Conservation (phyloP, 2,329 filamentous ascomycete species). For the Nemania bipapillata region DNA sequence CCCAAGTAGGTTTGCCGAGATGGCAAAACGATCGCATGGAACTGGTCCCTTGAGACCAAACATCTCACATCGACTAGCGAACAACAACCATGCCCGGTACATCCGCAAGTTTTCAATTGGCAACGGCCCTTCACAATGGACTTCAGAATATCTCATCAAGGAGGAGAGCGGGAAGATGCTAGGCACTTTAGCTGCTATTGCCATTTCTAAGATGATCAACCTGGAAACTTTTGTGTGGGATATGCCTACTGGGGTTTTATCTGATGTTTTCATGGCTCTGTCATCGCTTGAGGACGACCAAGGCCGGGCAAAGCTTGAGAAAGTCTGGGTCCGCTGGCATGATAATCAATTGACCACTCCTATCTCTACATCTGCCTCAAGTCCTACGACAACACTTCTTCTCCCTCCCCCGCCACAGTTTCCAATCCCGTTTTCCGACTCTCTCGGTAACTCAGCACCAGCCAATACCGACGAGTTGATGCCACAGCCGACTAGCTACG, state of each 20-base stretch:
- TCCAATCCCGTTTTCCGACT: conserved; percentile 42
- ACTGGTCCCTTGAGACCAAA: conserved; percentile 36
- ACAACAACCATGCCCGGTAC: conserved; percentile 80
- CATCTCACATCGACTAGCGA: conserved; percentile 47
- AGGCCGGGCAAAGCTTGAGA: conserved; percentile 72
- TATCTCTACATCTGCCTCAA: conserved; percentile 51
- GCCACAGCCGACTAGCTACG: conserved; percentile 58
- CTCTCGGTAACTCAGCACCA: conserved; percentile 45
- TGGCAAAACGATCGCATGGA: conserved; percentile 52
- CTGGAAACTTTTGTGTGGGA: conserved; percentile 88
- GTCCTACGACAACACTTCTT: conserved; percentile 42
- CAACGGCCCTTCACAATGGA: conserved; percentile 82
- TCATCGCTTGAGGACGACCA: conserved; percentile 74
- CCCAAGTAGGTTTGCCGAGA: conserved; percentile 62
- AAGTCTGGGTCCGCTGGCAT: conserved; percentile 85
- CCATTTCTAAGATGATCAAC: conserved; percentile 82
- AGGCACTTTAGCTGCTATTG: conserved; percentile 81
- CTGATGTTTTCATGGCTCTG: conserved; percentile 83
- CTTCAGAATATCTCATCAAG: conserved; percentile 81
- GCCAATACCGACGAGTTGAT: conserved; percentile 47
- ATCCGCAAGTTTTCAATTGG: conserved; percentile 84
- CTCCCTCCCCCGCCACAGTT: conserved; percentile 39
- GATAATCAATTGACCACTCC: conserved; percentile 69
- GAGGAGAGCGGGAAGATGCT: conserved; percentile 90
- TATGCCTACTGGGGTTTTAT: conserved; percentile 84